These are phyloP conservation scores for Lanmaoa pseudosensibilis DNA, from an alignment of 768 basidiomycete genomes.

Conservation along the genomic window DNA sequence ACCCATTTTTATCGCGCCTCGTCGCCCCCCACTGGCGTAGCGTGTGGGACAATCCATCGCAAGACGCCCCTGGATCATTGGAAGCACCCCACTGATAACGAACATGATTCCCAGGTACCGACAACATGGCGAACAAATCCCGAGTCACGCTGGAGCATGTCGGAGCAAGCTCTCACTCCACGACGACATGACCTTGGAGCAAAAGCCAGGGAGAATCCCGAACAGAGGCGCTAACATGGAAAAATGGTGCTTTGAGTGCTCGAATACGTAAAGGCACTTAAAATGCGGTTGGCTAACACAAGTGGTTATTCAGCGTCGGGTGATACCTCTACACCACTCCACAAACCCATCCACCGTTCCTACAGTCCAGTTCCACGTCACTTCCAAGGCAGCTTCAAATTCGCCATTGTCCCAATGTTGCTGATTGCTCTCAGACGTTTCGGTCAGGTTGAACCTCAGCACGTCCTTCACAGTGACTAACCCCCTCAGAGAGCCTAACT, in stretches of 20 bases:
- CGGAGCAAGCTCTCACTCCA: too few relatives aligned
- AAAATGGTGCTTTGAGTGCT: neutral
- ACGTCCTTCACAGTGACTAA: slow-evolving; percentile 97
- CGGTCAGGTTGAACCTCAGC: slow-evolving; percentile 73
- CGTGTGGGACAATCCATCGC: neutral
- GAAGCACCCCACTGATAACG: neutral
- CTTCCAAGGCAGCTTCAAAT: slow-evolving; percentile 63
- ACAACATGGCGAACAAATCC: neutral
- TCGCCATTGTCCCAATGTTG: slow-evolving; percentile 62
- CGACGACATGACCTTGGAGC: neutral
- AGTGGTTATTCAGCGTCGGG: slow-evolving; percentile 21
- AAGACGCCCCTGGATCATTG: neutral
- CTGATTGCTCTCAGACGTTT: slow-evolving; percentile 50
- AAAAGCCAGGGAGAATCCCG: neutral
- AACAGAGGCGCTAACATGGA: neutral
- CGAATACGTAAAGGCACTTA: neutral
- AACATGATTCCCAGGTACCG: neutral
- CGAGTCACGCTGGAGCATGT: too few relatives aligned
- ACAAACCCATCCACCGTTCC: slow-evolving; percentile 35
- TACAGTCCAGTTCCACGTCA: slow-evolving; percentile 56
- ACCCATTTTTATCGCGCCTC: neutral
- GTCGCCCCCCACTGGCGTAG: neutral
- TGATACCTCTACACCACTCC: slow-evolving; percentile 26
- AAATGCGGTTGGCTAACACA: neutral
- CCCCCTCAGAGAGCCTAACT: slow-evolving; percentile 78